Percentiles rank a stretch among this genome's conserved stretches.
These are phyloP conservation scores for Rhynchosporium graminicola DNA, from an alignment of 2,329 filamentous ascomycete species.

Conservation along the genomic window DNA sequence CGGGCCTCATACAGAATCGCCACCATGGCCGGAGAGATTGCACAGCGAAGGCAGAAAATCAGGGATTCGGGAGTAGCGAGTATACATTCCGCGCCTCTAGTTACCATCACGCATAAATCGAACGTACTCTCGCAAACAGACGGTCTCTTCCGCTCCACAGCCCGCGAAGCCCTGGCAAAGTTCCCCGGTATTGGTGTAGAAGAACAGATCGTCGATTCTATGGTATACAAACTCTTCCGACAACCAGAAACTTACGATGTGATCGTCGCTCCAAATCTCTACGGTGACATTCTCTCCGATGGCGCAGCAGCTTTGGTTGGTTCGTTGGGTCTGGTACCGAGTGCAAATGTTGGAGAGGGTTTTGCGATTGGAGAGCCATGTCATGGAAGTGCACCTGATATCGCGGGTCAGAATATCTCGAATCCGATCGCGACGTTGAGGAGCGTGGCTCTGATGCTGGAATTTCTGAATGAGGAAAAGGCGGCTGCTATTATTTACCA, in stretches of 20 bases:
- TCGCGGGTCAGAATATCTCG: conserved; percentile 87
- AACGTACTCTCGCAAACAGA: conserved; percentile 97
- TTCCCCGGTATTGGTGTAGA: conserved; percentile 73
- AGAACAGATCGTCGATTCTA: conserved; percentile 98
- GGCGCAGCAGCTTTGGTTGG: conserved; percentile 93
- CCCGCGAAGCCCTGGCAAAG: conserved; percentile 70
- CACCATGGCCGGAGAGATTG: conserved; percentile 92
- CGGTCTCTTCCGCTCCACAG: conserved; percentile 85
- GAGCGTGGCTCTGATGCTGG: conserved; percentile 90
- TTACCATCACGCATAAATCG: conserved; percentile 98
- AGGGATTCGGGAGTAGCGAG: conserved; percentile 58
- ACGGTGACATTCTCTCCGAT: conserved; percentile 95
- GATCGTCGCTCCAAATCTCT: conserved; percentile 95
- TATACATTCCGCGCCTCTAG: conserved; percentile 70
- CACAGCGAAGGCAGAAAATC: conserved; percentile 80
- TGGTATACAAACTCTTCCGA: conserved; percentile 99
- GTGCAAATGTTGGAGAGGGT: conserved; percentile 88
- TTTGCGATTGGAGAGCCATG: conserved; percentile 98
- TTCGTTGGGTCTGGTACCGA: conserved; percentile 87
- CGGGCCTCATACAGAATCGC: conserved; percentile 84
- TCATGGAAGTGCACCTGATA: conserved; percentile 94
- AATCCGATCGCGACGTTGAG: conserved; percentile 96
- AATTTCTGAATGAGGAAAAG: conserved; percentile 85
- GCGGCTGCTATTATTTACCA: conserved; percentile 89
- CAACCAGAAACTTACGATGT: conserved; percentile 95